These are phyloP conservation scores for Aspergillus clavatus DNA, from an alignment of 2,329 filamentous ascomycete genomes.

Conservation along the genomic window DNA sequence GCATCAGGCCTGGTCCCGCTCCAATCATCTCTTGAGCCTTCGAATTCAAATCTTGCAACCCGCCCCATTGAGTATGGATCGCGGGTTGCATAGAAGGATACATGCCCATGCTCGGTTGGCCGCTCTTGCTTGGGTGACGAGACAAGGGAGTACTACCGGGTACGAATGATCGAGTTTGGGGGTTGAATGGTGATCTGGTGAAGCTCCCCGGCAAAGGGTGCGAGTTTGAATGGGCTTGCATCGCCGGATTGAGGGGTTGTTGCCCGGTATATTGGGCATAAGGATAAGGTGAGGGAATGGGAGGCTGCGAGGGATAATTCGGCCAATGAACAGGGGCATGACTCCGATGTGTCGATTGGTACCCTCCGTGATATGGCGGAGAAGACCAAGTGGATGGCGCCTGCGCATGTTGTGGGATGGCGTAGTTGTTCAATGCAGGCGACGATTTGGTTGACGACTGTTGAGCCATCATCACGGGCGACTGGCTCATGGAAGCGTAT, in stretches of 20 bases:
- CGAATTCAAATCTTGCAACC: constrained; percentile 20
- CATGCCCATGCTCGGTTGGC: constrained; percentile 24
- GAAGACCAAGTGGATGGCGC: constrained; percentile 29
- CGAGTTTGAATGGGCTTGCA: constrained; percentile 67
- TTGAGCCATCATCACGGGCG: constrained; percentile 33
- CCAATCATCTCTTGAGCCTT: constrained; percentile 20
- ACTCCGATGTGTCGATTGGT: constrained; percentile 35
- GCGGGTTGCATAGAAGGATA: constrained; percentile 22
- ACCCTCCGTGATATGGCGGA: constrained; percentile 30
- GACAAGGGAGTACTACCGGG: constrained; percentile 50
- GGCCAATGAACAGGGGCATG: constrained; percentile 38
- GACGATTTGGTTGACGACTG: constrained; percentile 35
- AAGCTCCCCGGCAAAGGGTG: constrained; percentile 82
- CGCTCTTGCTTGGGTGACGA: constrained; percentile 31
- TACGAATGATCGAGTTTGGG: constrained; percentile 87
- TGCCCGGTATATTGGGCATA: constrained; percentile 74
- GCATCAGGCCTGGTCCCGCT: constrained; percentile 15
- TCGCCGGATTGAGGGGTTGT: constrained; percentile 50
- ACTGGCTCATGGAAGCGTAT: constrained; percentile 37
- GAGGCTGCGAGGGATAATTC: constrained; percentile 33
- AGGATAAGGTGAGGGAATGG: constrained; percentile 56
- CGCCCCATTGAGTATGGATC: constrained; percentile 26
- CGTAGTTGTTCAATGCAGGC: constrained; percentile 36
- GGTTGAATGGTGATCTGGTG: constrained; percentile 83
- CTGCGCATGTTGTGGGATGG: constrained; percentile 32